Evolutionary conservation across 148 eudicot species (phyloP).

Genomic region (Simmondsia chinensis): DNA sequence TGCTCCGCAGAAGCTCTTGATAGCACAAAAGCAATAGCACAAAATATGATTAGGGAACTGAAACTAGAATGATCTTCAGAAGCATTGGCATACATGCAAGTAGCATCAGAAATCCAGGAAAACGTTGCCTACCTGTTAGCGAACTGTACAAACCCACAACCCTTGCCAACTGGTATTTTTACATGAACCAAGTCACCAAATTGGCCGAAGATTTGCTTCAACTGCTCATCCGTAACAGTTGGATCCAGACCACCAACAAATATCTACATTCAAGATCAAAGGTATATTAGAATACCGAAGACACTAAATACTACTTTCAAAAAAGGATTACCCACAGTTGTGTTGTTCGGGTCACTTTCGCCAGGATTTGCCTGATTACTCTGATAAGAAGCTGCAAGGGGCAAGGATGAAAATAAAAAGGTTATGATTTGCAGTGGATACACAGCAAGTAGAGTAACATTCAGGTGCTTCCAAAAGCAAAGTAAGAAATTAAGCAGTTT

Average conservation of each 20-base stretch:
- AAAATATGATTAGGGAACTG: not conserved
- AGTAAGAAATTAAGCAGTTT: no score
- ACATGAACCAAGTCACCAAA: slow-evolving; percentile 91
- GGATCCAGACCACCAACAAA: slow-evolving; percentile 98
- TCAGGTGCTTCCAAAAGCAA: no score
- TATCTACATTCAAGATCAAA: slow-evolving; percentile 47
- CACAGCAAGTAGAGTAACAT: no score
- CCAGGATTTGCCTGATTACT: slow-evolving; percentile 68
- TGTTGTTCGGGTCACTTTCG: slow-evolving; percentile 84
- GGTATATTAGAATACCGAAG: slow-evolving; percentile 7
- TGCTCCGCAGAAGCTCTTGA: slow-evolving; percentile 75
- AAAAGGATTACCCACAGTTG: slow-evolving; percentile 76
- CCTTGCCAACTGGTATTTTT: slow-evolving; percentile 86
- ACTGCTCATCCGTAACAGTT: slow-evolving; percentile 65
- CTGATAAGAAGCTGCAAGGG: slow-evolving; percentile 66
- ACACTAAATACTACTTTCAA: slow-evolving; percentile 1
- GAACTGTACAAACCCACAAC: slow-evolving; percentile 96
- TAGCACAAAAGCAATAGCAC: not conserved
- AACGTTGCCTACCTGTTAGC: slow-evolving; percentile 51
- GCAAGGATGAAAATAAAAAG: slow-evolving; percentile 14
- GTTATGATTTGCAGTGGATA: no score
- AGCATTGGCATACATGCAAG: slow-evolving; percentile 4
- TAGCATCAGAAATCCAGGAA: not conserved
- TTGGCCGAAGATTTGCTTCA: slow-evolving; percentile 67
- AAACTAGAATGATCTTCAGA: no score